A percentile compares a stretch with the other conserved stretches of the same genome.
These are phyloP conservation scores for Cutaneotrichosporon cutaneum DNA, from an alignment of 1,284 basidiomycete species.

Conservation along the genomic window DNA sequence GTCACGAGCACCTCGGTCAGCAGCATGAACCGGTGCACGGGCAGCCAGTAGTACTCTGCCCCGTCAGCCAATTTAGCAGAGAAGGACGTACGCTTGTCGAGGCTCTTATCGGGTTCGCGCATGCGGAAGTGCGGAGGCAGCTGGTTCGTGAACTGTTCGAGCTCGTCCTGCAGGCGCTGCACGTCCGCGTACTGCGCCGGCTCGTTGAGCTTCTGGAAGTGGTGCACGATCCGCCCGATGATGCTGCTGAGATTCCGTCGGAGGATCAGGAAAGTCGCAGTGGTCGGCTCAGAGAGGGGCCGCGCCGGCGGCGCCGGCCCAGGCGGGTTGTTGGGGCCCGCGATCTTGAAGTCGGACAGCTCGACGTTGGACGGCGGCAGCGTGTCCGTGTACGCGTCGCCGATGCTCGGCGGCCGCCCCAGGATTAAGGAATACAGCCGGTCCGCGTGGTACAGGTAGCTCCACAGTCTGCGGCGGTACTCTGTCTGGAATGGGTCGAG, in stretches of 20 bases:
- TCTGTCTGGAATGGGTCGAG: slow-evolving; percentile 69
- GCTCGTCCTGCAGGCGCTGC: slow-evolving; percentile 75
- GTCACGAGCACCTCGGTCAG: slow-evolving; percentile 51
- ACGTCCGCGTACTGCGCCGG: slow-evolving; percentile 84
- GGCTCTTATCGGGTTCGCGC: slow-evolving; percentile 68
- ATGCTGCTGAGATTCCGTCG: slow-evolving; percentile 77
- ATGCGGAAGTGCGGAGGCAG: slow-evolving; percentile 66
- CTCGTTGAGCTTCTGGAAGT: slow-evolving; percentile 85
- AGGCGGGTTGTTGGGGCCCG: slow-evolving; percentile 27
- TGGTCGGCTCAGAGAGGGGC: slow-evolving; percentile 63
- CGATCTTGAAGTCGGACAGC: slow-evolving; percentile 60
- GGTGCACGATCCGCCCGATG: slow-evolving; percentile 88
- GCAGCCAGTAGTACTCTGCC: slow-evolving; percentile 35
- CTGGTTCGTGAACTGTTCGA: slow-evolving; percentile 70
- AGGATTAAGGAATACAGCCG: slow-evolving; percentile 74
- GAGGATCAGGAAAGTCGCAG: slow-evolving; percentile 83
- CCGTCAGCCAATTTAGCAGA: neutral
- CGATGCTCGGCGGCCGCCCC: slow-evolving; percentile 73
- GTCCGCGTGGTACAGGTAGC: slow-evolving; percentile 89
- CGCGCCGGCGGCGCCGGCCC: slow-evolving; percentile 39
- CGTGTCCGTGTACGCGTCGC: slow-evolving; percentile 52
- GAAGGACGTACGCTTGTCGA: slow-evolving; percentile 61
- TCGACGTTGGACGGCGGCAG: slow-evolving; percentile 77
- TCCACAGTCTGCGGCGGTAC: slow-evolving; percentile 88
- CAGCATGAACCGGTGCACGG: slow-evolving; percentile 50